Conservation (phyloP, 1,139 yeast genomes). For the Pichiaceae sp. region DNA sequence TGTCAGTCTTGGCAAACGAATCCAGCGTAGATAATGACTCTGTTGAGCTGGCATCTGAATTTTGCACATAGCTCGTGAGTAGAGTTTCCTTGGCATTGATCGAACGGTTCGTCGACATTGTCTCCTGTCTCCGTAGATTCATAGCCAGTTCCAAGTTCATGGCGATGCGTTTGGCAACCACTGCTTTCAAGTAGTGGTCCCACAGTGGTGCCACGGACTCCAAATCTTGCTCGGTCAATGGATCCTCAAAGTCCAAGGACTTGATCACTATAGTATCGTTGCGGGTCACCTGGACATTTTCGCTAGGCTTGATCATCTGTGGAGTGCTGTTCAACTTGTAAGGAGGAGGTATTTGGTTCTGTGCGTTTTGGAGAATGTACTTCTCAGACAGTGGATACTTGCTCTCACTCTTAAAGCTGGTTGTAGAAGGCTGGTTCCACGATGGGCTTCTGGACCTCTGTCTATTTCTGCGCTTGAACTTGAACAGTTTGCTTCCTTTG, state of each 20-base stretch:
- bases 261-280: conserved; percentile 3
- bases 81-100: conserved; percentile 3
- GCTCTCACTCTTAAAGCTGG: not conserved
- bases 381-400: not conserved
- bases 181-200: conserved; percentile 20
- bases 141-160: conserved; percentile 20
- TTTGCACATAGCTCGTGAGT: not conserved
- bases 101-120: conserved; percentile 2
- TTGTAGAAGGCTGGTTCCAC: not conserved
- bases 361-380: not conserved
- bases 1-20: not conserved
- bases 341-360: not conserved
- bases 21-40: not conserved
- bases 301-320: not conserved
- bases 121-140: conserved; percentile 2
- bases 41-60: not conserved
- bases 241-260: not conserved
- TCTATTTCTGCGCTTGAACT: conserved; percentile 2
- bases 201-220: conserved; percentile 16
- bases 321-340: not conserved
- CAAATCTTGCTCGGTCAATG: not conserved
- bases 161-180: conserved; percentile 19
- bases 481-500: conserved; percentile 7
- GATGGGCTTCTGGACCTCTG: not conserved
- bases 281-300: conserved; percentile 1